These are phyloP conservation scores for cucumber (Cucumis sativus) DNA, from an alignment of 306 rosid genomes.

Conservation along the genomic window Cucumber_9930_V3 NC_026661.2:4626501-4627000, in stretches of 20 bases:
- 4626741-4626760: slow-evolving; percentile 53
- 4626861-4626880: slow-evolving; percentile 80
- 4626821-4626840: slow-evolving; percentile 29
- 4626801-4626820: slow-evolving; percentile 14
- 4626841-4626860: slow-evolving; percentile 51
- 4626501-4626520: slow-evolving; percentile 25
- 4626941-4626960: slow-evolving; percentile 52
- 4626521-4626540: neutral
- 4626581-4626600: slow-evolving; percentile 27
- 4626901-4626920: slow-evolving; percentile 28
- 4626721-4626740: slow-evolving; percentile 80
- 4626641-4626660: slow-evolving; percentile 33
- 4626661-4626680: slow-evolving; percentile 70
- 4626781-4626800: slow-evolving; percentile 30
- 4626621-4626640: slow-evolving; percentile 9
- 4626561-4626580: slow-evolving; percentile 26
- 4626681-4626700: slow-evolving; percentile 61
- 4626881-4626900: slow-evolving; percentile 37
- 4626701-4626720: slow-evolving; percentile 34
- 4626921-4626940: slow-evolving; percentile 42
- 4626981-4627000: slow-evolving; percentile 53
- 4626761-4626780: slow-evolving; percentile 46
- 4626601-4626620: slow-evolving; percentile 19
- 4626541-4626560: neutral
- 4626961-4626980: slow-evolving; percentile 42